Percentiles rank a stretch among this genome's conserved stretches.
Conservation (phyloP, 2,329 filamentous ascomycete genomes). For the Didymella segeticola region DNA sequence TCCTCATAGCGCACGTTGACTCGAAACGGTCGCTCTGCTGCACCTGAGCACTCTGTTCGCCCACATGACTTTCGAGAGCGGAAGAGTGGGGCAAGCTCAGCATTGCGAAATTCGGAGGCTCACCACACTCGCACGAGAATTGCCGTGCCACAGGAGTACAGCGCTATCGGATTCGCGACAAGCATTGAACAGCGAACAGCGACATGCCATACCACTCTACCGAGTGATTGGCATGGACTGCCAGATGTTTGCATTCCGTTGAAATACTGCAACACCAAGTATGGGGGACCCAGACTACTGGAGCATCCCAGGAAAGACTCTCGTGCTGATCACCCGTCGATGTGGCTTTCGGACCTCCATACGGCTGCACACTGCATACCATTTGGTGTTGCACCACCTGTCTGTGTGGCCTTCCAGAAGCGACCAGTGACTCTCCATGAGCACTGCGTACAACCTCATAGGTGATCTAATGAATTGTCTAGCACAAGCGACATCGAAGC, state of each 20-base stretch:
- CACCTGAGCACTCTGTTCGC: conserved; percentile 2
- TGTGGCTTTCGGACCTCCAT: conserved; percentile 43
- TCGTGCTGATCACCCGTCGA: conserved; percentile 45
- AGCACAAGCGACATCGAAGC: background rate
- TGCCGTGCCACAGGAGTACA: conserved; percentile 27
- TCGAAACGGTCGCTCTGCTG: conserved; percentile 5
- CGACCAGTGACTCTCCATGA: conserved; percentile 10
- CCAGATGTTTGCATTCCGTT: conserved; percentile 16
- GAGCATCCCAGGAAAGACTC: conserved; percentile 30
- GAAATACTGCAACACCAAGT: conserved; percentile 19
- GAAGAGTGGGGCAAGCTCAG: background rate
- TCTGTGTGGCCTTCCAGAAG: conserved; percentile 38
- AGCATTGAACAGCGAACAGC: conserved; percentile 30
- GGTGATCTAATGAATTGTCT: conserved; percentile 27
- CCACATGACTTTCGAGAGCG: background rate
- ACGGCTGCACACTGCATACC: conserved; percentile 26
- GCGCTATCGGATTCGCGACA: conserved; percentile 30
- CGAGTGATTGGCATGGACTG: conserved; percentile 27
- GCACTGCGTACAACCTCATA: conserved; percentile 8
- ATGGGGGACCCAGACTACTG: conserved; percentile 37
- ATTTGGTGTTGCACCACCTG: conserved; percentile 21
- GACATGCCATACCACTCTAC: conserved; percentile 22
- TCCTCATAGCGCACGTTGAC: conserved; percentile 5
- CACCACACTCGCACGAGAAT: conserved; percentile 12
- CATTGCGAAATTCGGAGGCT: conserved; percentile 9